These are phyloP conservation scores for Phyllosticta citrichinensis DNA, from an alignment of 2,329 filamentous ascomycete species.

Conservation along the genomic window DNA sequence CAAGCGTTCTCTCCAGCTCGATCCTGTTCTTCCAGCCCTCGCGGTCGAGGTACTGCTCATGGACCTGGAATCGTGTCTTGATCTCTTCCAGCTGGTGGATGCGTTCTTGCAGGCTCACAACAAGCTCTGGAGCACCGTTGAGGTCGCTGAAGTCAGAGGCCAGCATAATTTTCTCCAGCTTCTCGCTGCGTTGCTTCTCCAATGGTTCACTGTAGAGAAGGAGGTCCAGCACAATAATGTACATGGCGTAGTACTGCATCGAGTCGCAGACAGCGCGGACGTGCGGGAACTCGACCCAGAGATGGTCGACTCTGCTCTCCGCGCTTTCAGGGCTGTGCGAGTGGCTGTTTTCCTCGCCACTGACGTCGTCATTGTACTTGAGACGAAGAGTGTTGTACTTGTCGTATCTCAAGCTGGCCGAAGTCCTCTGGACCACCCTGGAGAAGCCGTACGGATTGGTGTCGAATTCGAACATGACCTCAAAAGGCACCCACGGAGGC, in stretches of 20 bases:
- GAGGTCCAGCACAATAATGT: conserved; percentile 93
- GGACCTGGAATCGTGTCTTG: conserved; percentile 90
- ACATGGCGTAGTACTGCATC: conserved; percentile 93
- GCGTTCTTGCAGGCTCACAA: conserved; percentile 79
- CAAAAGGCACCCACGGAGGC: conserved; percentile 97
- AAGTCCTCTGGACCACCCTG: conserved; percentile 92
- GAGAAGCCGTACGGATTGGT: conserved; percentile 96
- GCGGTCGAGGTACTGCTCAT: conserved; percentile 75
- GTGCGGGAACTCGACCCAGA: conserved; percentile 94
- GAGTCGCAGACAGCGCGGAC: conserved; percentile 95
- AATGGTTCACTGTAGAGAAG: conserved; percentile 92
- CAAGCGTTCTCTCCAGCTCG: conserved; percentile 78
- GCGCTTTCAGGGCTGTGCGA: conserved; percentile 39
- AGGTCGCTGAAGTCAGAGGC: conserved; percentile 98
- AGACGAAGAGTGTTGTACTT: conserved; percentile 96
- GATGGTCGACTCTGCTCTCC: conserved; percentile 83
- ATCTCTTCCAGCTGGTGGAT: conserved; percentile 93
- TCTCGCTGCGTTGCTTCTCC: conserved; percentile 93
- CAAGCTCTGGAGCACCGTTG: conserved; percentile 85
- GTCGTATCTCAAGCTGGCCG: conserved; percentile 86
- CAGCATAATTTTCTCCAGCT: conserved; percentile 96
- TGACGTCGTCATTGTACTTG: conserved; percentile 94
- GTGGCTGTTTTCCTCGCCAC: conserved; percentile 46
- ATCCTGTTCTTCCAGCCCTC: conserved; percentile 87
- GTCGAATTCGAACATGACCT: conserved; percentile 96